Evolutionary conservation across 1,139 yeast species (phyloP).

Genomic region (Geotrichum fermentans): DNA sequence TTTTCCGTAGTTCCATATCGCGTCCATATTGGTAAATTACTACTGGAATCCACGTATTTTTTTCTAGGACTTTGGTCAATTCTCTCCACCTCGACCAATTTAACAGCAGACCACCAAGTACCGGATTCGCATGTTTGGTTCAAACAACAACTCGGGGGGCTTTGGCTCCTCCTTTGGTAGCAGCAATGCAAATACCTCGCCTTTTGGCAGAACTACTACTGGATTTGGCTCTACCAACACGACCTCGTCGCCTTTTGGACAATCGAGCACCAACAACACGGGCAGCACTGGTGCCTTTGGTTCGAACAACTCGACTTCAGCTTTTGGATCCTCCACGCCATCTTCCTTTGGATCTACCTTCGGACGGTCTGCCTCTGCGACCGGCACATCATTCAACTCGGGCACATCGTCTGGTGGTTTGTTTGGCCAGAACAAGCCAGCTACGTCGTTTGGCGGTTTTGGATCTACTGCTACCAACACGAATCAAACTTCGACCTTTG

Average conservation of each 20-base stretch:
- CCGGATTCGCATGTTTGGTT: slow-evolving; percentile 1
- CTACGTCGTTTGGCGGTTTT: slow-evolving; percentile 29
- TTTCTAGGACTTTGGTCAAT: neutral
- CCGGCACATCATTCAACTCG: no score
- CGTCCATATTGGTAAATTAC: neutral
- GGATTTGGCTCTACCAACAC: slow-evolving; percentile 18
- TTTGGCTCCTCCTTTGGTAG: slow-evolving; percentile 21
- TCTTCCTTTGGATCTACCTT: slow-evolving; percentile 25
- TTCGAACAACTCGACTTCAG: slow-evolving; percentile 7
- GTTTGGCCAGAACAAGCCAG: slow-evolving; percentile 28
- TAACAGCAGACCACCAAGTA: no score
- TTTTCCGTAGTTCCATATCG: no score
- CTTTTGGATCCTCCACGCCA: slow-evolving; percentile 19
- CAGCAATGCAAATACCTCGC: slow-evolving; percentile 26
- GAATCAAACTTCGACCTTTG: slow-evolving; percentile 25
- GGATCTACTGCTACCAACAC: slow-evolving; percentile 27
- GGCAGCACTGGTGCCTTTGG: slow-evolving; percentile 33
- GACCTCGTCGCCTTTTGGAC: slow-evolving; percentile 41
- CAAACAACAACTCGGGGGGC: slow-evolving; percentile 21
- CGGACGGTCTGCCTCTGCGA: slow-evolving; percentile 39
- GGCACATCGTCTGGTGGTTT: slow-evolving; percentile 30
- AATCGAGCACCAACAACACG: slow-evolving; percentile 21
- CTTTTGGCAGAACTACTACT: slow-evolving; percentile 31
- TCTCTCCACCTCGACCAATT: no score
- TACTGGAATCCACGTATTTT: neutral